Evolutionary conservation across 2,329 filamentous ascomycete genomes (phyloP), one percentile per base, ranked within the genome.

Genomic region (Venturia oleaginea): DNA sequence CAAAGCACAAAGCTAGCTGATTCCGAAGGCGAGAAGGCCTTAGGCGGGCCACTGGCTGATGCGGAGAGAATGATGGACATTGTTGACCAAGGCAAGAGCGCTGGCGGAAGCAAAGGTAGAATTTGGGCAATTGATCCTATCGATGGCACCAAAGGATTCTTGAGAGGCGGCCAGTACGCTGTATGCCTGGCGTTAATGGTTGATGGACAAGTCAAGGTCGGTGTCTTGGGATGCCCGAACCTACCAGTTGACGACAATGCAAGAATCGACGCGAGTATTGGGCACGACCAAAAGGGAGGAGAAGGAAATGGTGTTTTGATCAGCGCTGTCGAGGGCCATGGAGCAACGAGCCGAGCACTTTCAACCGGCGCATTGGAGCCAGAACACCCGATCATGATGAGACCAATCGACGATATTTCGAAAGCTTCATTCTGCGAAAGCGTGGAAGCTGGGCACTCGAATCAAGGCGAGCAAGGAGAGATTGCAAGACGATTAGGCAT

Each of bases 71-170:
- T 86, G 84, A 74, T 85, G 67, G 78, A 83, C 61, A 80, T 81
- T 38, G 82, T 86, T 67, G 83, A 85, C 69, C 76, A 78, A 68
- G 83, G 83, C 38, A 84, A 84, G 73, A 90, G 87, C 76, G 77
- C 83, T 65, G 91, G 91, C 66, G 91, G 91, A 34, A 76, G 78
- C 66, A 82, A 80, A 68, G 92, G 91, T 67, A 83, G 91, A 67
- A 91, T 97, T 76, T 99, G 94, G 94, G 90, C 93, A 48, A 86
- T 99, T 65, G 94, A 99, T 76, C 94, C 94, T 66, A 97, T 99
- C 67, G 94, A 99, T 76, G 94, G 94, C 69, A 99, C 94, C 63
- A 96, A 97, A 79, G 95, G 94, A 37, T 99, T 99, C 80, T 81
- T 99, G 66, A 86, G 95, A 67, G 94, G 94, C 63, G 95, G 92